These are phyloP conservation scores for Wickerhamiella allomyrinae DNA, from an alignment of 805 yeast species.

Conservation along the genomic window DNA sequence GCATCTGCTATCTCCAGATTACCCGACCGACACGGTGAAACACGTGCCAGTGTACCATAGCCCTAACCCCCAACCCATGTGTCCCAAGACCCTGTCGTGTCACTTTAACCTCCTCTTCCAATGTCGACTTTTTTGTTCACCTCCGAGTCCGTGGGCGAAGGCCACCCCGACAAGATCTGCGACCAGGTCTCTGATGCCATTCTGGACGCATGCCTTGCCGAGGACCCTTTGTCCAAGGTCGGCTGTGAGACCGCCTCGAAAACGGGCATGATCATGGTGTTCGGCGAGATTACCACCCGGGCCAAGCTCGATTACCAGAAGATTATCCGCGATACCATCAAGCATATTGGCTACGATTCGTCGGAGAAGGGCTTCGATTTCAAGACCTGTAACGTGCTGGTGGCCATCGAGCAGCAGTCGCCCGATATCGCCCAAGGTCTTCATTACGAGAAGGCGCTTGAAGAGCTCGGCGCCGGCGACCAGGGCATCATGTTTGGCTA, in stretches of 20 bases:
- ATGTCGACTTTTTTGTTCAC: conserved; percentile 39
- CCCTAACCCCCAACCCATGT: too few relatives aligned
- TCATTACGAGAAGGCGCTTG: conserved; percentile 86
- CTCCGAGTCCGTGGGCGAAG: conserved; percentile 59
- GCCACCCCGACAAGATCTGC: conserved; percentile 49
- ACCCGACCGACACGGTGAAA: too few relatives aligned
- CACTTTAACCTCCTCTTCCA: not conserved
- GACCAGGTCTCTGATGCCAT: conserved; percentile 98
- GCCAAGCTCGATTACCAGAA: conserved; percentile 94
- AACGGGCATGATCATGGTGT: conserved; percentile 98
- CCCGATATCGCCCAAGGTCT: conserved; percentile 99
- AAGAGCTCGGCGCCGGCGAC: conserved; percentile 99
- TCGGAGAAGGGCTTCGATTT: conserved; percentile 96
- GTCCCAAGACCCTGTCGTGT: not conserved
- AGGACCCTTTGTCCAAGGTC: conserved; percentile 94
- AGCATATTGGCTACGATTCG: conserved; percentile 94
- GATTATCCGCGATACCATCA: conserved; percentile 94
- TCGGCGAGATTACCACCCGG: conserved; percentile 97
- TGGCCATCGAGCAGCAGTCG: conserved; percentile 98
- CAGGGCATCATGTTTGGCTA: conserved; percentile 99
- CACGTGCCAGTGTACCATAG: too few relatives aligned
- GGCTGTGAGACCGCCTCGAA: conserved; percentile 99
- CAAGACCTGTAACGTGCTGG: conserved; percentile 97
- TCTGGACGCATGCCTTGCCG: conserved; percentile 90
- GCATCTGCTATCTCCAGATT: too few relatives aligned